Conservation (phyloP, 1,284 basidiomycete species). For the Apiotrichum brassicae region DNA sequence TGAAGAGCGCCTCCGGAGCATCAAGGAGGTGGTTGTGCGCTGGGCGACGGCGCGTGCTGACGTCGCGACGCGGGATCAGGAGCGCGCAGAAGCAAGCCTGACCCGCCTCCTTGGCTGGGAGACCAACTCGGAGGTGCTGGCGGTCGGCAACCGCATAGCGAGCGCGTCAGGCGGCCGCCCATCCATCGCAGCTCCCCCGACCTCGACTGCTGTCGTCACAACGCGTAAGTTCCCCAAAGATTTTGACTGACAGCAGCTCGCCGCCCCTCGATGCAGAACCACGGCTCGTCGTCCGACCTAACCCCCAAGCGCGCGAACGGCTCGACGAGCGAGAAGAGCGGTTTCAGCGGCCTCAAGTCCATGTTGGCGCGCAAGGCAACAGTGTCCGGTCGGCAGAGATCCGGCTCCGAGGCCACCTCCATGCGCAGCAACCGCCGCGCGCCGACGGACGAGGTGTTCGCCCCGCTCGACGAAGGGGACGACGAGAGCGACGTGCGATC, state of each 20-base stretch:
- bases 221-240: conserved; percentile 17
- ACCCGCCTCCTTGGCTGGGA: conserved; percentile 42
- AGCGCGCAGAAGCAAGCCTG: conserved; percentile 38
- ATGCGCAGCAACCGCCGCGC: conserved; percentile 21
- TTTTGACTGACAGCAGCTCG: conserved; percentile 6
- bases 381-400: conserved; percentile 21
- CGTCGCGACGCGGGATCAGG: conserved; percentile 35
- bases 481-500: neutral
- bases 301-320: conserved; percentile 20
- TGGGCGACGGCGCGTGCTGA: conserved; percentile 45
- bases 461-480: neutral
- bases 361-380: conserved; percentile 44
- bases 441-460: conserved; percentile 1
- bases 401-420: conserved; percentile 21
- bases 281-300: conserved; percentile 22
- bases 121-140: conserved; percentile 32
- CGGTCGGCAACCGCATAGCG: conserved; percentile 32
- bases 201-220: conserved; percentile 6
- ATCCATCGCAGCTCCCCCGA: neutral
- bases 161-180: conserved; percentile 16
- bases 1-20: conserved; percentile 33
- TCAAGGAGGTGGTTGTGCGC: conserved; percentile 45
- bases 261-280: conserved; percentile 5
- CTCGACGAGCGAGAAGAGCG: conserved; percentile 29
- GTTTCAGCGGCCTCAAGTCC: conserved; percentile 45